Evolutionary conservation across 2,329 filamentous ascomycete species (phyloP), one percentile per base, ranked within the genome.

Genomic region (Sphaerulina populicola): DNA sequence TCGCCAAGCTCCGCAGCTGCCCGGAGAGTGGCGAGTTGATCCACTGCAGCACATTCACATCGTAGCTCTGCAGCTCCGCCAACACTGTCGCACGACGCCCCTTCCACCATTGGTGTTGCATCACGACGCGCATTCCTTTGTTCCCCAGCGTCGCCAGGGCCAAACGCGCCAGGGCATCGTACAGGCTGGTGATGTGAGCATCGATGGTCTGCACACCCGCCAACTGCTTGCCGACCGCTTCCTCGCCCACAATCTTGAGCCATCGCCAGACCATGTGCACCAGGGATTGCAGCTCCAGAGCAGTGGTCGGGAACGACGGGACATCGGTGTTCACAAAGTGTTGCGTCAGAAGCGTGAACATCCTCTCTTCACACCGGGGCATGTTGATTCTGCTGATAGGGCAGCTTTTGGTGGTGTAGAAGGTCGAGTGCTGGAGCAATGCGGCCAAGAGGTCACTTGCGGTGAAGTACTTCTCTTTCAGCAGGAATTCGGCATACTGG

Each of bases 21-120:
- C 62, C 61, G 10, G 60, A 54, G 6, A 62, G 49, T 35, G 60
- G 63, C 2, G 66, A 66, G 21, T 66, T 61, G 35, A 64, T 62
- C 59, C 61, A 64, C 38, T 65, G 65, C 14, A 64, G 53, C n/a
- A 68, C 59, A 15, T 66, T 57, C 14, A 56, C 54, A 49, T 67
- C 64, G 50, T 63, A 69, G 35, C 62, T 62, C 43, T 60, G 49
- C 54, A 67, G 62, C 39, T 64, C 61, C 11, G 53, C 51, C 2
- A 64, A 61, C 3, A 69, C 53, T 14, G 51, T 52, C 3, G 59
- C 42, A 29, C 62, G 49, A 10, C 55, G 50, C 44, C 51, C 38
- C 47, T 59, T 60, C 65, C 65, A 67, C 61, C 64, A 67, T 6
- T 53, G 35, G 35, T 62, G 61, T 39, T 61, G 61, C 41, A 50